Conservation (phyloP, 2,329 filamentous ascomycete genomes). For the Aureobasidium uvarum region DNA sequence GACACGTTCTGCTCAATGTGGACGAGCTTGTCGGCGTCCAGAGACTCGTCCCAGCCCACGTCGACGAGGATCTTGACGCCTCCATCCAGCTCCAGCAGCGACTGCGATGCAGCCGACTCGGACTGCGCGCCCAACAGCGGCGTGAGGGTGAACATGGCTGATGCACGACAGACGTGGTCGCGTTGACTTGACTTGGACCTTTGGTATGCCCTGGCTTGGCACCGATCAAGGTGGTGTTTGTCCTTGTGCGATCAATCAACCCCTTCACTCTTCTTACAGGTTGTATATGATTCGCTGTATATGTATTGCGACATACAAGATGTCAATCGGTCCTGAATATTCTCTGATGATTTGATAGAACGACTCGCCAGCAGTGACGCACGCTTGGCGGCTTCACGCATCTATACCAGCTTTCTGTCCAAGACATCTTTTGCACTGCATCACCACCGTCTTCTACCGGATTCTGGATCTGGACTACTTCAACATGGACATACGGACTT, state of each 20-base stretch:
- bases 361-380: not conserved
- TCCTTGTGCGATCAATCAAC: not conserved
- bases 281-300: not conserved
- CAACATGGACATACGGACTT: conserved; percentile 40
- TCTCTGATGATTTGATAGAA: not conserved
- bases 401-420: not conserved
- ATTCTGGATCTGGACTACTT: not conserved
- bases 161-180: not conserved
- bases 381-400: conserved; percentile 15
- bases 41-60: conserved; percentile 92
- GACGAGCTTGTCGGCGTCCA: conserved; percentile 76
- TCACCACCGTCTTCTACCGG: not conserved
- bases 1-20: conserved; percentile 93
- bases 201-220: conserved; percentile 16
- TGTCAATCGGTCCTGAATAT: not conserved
- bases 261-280: not conserved
- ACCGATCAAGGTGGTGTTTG: not conserved
- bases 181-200: not conserved
- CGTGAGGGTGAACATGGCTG: conserved; percentile 91
- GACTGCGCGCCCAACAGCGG: conserved; percentile 88
- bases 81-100: conserved; percentile 93
- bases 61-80: conserved; percentile 94
- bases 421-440: not conserved
- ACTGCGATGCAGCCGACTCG: conserved; percentile 82
- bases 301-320: not conserved